Percentiles rank a stretch among this genome's conserved stretches.
Evolutionary conservation across 2,329 filamentous ascomycete species (phyloP).

Genomic region (Monilinia aucupariae): DNA sequence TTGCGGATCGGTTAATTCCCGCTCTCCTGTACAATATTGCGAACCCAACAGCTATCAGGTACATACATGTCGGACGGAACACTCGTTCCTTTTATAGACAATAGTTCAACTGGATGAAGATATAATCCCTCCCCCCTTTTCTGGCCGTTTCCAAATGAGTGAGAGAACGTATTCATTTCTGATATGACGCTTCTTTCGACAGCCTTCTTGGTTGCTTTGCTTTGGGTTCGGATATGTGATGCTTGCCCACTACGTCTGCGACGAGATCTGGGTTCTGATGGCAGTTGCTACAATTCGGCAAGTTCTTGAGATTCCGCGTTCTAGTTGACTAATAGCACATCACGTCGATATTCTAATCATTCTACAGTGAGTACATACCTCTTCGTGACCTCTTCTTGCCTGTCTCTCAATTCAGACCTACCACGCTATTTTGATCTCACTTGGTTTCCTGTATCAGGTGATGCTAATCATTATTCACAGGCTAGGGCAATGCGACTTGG

Average conservation of each 20-base stretch:
- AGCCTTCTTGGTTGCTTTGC: neutral
- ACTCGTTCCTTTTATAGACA: conserved; percentile 2
- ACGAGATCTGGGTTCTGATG: neutral
- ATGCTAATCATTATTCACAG: neutral
- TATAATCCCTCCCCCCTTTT: neutral
- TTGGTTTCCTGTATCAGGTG: neutral
- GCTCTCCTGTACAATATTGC: conserved; percentile 1
- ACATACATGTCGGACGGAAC: conserved; percentile 7
- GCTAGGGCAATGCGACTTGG: neutral
- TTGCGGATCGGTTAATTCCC: conserved; percentile 6
- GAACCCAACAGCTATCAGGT: conserved; percentile 9
- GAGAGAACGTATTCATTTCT: neutral
- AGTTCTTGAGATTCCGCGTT: neutral
- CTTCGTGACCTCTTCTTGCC: neutral
- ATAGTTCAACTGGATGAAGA: neutral
- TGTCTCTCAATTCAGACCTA: too few relatives aligned
- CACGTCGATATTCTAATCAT: neutral
- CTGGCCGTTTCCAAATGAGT: neutral
- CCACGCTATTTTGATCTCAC: neutral
- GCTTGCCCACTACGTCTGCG: neutral
- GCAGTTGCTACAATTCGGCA: conserved; percentile 1
- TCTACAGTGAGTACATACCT: neutral
- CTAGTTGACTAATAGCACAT: neutral
- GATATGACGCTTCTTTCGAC: neutral
- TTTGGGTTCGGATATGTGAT: neutral